These are phyloP conservation scores for Heterobasidion occidentale DNA, from an alignment of 1,284 basidiomycete genomes.

Conservation along the genomic window DNA sequence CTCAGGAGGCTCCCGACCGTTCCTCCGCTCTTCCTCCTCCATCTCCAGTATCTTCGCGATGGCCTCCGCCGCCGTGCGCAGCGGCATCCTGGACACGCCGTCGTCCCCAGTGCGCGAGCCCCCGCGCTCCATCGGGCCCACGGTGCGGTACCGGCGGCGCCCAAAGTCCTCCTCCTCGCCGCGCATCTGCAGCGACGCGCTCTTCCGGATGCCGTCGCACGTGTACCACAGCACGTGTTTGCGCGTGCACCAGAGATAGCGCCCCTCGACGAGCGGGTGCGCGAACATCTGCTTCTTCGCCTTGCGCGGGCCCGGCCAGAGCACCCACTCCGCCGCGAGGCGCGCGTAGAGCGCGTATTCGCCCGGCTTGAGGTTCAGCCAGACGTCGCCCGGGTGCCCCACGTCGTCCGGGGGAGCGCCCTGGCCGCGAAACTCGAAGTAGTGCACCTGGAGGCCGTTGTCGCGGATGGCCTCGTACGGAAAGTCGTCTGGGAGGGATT, in stretches of 20 bases:
- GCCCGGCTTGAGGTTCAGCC: constrained; percentile 10
- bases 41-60: constrained; percentile 14
- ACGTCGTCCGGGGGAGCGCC: constrained; percentile 11
- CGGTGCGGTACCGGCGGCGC: constrained; percentile 10
- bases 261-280: constrained; percentile 13
- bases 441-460: constrained; percentile 14
- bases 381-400: constrained; percentile 12
- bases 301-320: constrained; percentile 14
- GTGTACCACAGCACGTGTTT: constrained; percentile 15
- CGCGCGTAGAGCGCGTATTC: constrained; percentile 11
- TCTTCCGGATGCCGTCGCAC: constrained; percentile 15
- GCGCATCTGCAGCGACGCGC: constrained; percentile 13
- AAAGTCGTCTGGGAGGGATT: constrained; percentile 11
- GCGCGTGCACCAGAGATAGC: constrained; percentile 16
- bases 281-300: constrained; percentile 16
- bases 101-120: constrained; percentile 8
- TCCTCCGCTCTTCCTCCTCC: constrained; percentile 13
- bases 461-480: constrained; percentile 13
- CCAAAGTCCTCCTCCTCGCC: constrained; percentile 16
- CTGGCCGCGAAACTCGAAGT: constrained; percentile 14
- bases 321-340: constrained; percentile 8
- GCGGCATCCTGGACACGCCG: constrained; percentile 7
- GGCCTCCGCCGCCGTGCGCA: constrained; percentile 13
- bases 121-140: constrained; percentile 12
- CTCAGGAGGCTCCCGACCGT: constrained; percentile 11